These are phyloP conservation scores for Vitis riparia DNA, from an alignment of 164 flowering plant species.

Conservation along the genomic window DNA sequence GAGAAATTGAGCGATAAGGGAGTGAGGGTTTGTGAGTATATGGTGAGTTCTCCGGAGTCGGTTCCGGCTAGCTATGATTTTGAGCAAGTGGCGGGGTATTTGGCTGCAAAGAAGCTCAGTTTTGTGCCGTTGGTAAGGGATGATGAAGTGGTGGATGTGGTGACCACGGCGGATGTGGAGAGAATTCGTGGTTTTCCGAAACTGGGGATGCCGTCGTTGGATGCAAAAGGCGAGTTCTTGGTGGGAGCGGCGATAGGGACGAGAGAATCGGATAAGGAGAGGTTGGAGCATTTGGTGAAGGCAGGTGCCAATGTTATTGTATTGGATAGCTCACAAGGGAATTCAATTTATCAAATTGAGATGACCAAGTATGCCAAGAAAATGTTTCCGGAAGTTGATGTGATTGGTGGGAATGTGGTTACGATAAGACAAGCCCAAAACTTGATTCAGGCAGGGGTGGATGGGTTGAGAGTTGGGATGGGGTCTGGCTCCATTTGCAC, in stretches of 20 bases:
- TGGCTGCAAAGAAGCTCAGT: conserved; percentile 41
- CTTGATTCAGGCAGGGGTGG: conserved; percentile 87
- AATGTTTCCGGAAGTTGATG: conserved; percentile 68
- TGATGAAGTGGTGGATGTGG: conserved; percentile 65
- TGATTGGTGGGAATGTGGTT: conserved; percentile 91
- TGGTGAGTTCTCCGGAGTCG: conserved; percentile 24
- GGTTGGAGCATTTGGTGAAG: conserved; percentile 81
- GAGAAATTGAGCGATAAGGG: conserved; percentile 33
- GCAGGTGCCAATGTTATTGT: conserved; percentile 78
- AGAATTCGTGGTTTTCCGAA: conserved; percentile 62
- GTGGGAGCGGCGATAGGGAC: conserved; percentile 93
- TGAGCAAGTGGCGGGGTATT: conserved; percentile 44
- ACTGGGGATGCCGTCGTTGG: conserved; percentile 61
- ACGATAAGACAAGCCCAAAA: conserved; percentile 77
- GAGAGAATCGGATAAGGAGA: conserved; percentile 78
- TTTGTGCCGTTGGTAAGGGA: conserved; percentile 51
- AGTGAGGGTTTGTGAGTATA: conserved; percentile 38
- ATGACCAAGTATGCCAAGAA: conserved; percentile 82
- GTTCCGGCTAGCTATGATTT: conserved; percentile 48
- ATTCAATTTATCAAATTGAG: conserved; percentile 83
- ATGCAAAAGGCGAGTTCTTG: conserved; percentile 62
- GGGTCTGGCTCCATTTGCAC: conserved; percentile 98
- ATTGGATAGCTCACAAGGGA: conserved; percentile 93
- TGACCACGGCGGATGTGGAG: conserved; percentile 58
- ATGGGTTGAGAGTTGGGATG: conserved; percentile 95